Base-by-base conservation (phyloP, 1,284 basidiomycete species). In the Microbotryomycetes sp. region DNA sequence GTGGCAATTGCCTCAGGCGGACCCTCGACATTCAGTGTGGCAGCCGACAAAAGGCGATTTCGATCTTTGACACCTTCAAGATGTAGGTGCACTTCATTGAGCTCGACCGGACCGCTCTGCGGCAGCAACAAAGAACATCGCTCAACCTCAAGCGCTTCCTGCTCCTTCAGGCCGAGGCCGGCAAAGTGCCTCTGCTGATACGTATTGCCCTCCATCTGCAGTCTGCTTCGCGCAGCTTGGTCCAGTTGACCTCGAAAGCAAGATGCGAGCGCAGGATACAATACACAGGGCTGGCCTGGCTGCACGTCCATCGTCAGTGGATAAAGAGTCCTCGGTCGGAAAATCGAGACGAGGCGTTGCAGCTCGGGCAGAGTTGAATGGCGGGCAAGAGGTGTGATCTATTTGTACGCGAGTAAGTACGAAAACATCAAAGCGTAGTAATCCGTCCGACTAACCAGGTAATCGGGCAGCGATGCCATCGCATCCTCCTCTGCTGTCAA, bases 301-400 rank as follows among this genome's bases (percentile, higher is more conserved):
- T 41, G 9, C 11, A 41, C 35, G 18, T 41, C 35, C 35, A 93
- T 80, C 0, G 87, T 87, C 70, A 92, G 93, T 0, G 90, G 91
- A 2, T 89, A 81, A 1, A 94, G 75, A 2, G 81, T 78, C 23
- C 76, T 79, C 0, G 91, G 91, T 24, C 81, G 81, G 75, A 97
- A 94, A 11, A 91, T 77, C 0, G 81, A 76, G 15, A 93, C 88
- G 54, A 96, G 86, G 3, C 78, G 76, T 64, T 84, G 84, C 1
- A 97, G 80, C 72, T 97, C 92, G 0, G 88, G 87, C 1, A 93
- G 80, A 0, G 87, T 80, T 0, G 90, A 92, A 71, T 96, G 92
- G 0, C 92, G 83, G 4, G 85, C 83, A 1, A 94, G 78, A 0
- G 91, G 89, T 0, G 89, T 85, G 3, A 89, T 80, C 90, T 92